These are phyloP conservation scores for Sonneratia caseolaris DNA, from an alignment of 345 rosid species.

Conservation along the genomic window DNA sequence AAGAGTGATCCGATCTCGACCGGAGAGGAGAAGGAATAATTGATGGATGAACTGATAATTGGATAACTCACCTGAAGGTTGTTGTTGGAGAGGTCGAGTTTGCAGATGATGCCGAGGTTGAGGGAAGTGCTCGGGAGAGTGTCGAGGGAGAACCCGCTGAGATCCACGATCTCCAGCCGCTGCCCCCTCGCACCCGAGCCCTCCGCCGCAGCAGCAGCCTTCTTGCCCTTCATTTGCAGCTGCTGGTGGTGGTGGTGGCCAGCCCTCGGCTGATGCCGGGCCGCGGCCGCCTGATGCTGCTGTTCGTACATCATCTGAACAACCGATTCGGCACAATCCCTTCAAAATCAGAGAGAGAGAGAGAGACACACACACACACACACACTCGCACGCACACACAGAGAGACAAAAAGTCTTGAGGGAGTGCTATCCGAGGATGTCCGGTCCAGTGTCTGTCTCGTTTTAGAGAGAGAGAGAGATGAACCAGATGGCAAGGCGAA, in stretches of 20 bases:
- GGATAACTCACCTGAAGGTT: conserved; percentile 53
- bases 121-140: conserved; percentile 53
- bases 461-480: no score
- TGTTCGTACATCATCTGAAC: background rate
- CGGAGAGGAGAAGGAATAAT: no score
- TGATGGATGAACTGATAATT: background rate
- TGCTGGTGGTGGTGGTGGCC: background rate
- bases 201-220: background rate
- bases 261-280: background rate
- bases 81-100: conserved; percentile 78
- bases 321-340: no score
- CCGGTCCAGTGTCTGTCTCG: no score
- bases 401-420: no score
- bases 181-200: background rate
- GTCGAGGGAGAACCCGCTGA: conserved; percentile 62
- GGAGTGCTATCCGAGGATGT: no score
- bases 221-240: background rate
- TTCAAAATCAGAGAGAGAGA: no score
- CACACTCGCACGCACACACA: no score
- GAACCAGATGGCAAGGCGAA: no score
- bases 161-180: conserved; percentile 47
- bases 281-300: background rate
- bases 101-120: conserved; percentile 51
- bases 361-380: no score
- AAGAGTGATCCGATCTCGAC: no score